Base-by-base conservation (phyloP, 495 filamentous ascomycete species). In the Hypoxylon fragiforme region DNA sequence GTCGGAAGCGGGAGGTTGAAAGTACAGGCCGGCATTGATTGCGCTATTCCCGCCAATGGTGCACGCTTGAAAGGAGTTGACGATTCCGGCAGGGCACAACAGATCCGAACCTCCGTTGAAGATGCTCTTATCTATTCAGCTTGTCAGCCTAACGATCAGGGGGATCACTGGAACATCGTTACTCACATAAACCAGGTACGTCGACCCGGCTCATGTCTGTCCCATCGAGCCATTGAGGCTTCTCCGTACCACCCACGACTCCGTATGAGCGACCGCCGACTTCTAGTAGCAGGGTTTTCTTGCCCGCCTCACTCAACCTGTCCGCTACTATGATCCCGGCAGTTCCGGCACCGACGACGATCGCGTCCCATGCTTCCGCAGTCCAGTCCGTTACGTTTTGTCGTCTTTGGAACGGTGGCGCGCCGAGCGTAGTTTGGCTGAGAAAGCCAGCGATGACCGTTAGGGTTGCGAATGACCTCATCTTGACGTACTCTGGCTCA, bases 301-400 rank as follows among this genome's bases (percentile, higher is more conserved):
- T 67, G 18, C 66, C 64, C 5, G 62, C 65, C 35, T 81, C 79
- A 22, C 71, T 73, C 7, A 84, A 68, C 7, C 82, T 71, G 28
- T 70, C 70, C 4, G 89, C 91, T 65, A 96, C 85, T 32, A 92
- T 89, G 69, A 91, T 89, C 47, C 91, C 91, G 5, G 91, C 90
- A 22, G 91, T 95, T 62, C 91, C 91, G 41, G 89, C 91, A 52
- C 70, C 90, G 11, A 95, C 82, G 62, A 95, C 86, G 50, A 96
- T 76, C 67, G 54, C 62, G 43, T 71, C 66, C 66, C 66, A 71
- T 53, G 65, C 31, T 38, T 69, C 41, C 3, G 35, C 30, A 1
- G 62, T 46, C 68, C 68, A 71, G 8, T 54, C 51, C n/a, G 60
- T 47, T 9, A 38, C 21, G 21, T 54, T 50, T 21, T 50, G 54